Evolutionary conservation across 75 land plant genomes (phyloP).

Genomic region (Cunninghamia lanceolata): DNA sequence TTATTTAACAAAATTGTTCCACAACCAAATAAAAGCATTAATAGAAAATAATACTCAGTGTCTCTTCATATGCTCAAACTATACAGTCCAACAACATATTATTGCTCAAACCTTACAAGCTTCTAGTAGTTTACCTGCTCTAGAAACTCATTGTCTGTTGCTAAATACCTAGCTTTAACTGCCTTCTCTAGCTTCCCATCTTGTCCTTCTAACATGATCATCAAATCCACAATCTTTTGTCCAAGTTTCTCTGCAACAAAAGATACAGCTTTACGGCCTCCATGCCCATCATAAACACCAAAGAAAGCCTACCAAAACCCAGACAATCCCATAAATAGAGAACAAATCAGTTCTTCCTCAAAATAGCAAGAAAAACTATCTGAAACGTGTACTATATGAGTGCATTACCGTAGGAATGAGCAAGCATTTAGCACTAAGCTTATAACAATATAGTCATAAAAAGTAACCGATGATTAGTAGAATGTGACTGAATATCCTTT

Average conservation of each 20-base stretch:
- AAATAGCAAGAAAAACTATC: too few species aligned
- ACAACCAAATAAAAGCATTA: neutral
- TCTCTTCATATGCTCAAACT: neutral
- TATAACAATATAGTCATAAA: neutral
- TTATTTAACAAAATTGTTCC: neutral
- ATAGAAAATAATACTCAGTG: neutral
- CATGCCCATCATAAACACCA: constrained; percentile 80
- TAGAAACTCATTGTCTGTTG: constrained; percentile 56
- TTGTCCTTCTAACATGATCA: constrained; percentile 11
- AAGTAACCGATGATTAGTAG: too few species aligned
- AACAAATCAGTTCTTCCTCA: neutral
- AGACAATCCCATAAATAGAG: neutral
- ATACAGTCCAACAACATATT: neutral
- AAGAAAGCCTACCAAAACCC: constrained; percentile 50
- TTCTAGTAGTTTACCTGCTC: constrained; percentile 42
- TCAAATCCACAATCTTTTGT: constrained; percentile 29
- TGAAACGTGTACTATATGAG: too few species aligned
- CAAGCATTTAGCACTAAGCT: neutral
- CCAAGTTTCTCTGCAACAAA: constrained; percentile 48
- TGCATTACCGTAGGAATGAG: too few species aligned
- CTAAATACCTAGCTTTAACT: constrained; percentile 35
- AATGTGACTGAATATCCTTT: too few species aligned
- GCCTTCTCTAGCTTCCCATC: constrained; percentile 26
- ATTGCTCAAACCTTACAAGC: neutral
- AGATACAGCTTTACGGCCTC: constrained; percentile 53